Evolutionary conservation across 2,329 filamentous ascomycete species (phyloP).

Genomic region (Parasarocladium wereldwijsianum): DNA sequence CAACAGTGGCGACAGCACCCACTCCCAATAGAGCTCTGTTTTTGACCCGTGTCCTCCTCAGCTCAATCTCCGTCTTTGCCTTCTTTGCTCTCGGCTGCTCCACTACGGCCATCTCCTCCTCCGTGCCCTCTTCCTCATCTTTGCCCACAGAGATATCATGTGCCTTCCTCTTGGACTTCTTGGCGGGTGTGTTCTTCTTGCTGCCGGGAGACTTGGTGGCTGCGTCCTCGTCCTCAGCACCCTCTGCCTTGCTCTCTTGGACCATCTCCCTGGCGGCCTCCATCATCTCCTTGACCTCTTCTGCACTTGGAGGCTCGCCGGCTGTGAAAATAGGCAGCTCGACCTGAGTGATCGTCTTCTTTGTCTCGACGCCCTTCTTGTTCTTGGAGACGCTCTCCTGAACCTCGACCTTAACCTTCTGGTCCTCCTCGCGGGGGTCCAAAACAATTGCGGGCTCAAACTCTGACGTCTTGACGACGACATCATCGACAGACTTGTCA

Average conservation of each 20-base stretch:
- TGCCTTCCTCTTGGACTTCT: slow-evolving; percentile 58
- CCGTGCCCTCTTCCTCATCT: slow-evolving; percentile 32
- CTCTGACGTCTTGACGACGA: slow-evolving; percentile 30
- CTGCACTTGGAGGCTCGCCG: slow-evolving; percentile 55
- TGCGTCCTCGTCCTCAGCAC: slow-evolving; percentile 18
- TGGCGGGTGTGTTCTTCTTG: slow-evolving; percentile 22
- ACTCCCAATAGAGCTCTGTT: slow-evolving; percentile 76
- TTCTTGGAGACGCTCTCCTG: slow-evolving; percentile 46
- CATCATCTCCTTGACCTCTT: slow-evolving; percentile 73
- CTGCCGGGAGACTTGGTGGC: slow-evolving; percentile 24
- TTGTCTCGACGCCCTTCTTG: slow-evolving; percentile 46
- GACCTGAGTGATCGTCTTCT: slow-evolving; percentile 54
- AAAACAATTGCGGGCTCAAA: slow-evolving; percentile 33
- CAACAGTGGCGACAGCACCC: slow-evolving; percentile 73
- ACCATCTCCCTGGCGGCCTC: slow-evolving; percentile 83
- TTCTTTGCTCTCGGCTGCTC: slow-evolving; percentile 53
- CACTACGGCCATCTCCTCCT: slow-evolving; percentile 16
- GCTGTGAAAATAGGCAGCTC: slow-evolving; percentile 50
- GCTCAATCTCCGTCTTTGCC: slow-evolving; percentile 63
- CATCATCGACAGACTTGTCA: slow-evolving; percentile 17
- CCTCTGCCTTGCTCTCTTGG: slow-evolving; percentile 40
- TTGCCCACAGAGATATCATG: slow-evolving; percentile 57
- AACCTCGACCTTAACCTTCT: slow-evolving; percentile 54
- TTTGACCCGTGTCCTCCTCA: slow-evolving; percentile 76
- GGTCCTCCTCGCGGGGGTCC: slow-evolving; percentile 38